These are phyloP conservation scores for Sphagnum contortum DNA, from an alignment of 225 moss, liverwort and hornwort species.

Conservation along the genomic window DNA sequence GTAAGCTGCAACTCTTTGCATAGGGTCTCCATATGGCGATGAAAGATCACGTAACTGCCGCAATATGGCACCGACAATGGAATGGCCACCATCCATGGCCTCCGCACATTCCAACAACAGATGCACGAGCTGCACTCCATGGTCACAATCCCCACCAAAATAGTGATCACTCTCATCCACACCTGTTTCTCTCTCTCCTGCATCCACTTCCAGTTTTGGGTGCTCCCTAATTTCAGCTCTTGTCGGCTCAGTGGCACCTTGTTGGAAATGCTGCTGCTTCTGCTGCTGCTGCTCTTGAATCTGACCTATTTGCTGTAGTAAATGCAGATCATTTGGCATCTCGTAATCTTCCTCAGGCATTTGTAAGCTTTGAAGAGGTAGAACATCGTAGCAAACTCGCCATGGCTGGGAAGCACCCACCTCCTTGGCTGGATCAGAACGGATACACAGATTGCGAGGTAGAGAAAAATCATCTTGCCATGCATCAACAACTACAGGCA, in stretches of 20 bases:
- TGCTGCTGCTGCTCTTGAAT: slow-evolving; percentile 12
- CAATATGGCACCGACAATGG: slow-evolving; percentile 17
- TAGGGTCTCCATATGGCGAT: slow-evolving; percentile 54
- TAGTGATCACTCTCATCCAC: slow-evolving; percentile 38
- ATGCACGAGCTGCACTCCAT: slow-evolving; percentile 45
- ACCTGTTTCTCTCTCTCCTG: slow-evolving; percentile 30
- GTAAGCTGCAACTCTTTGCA: slow-evolving; percentile 64
- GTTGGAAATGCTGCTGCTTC: slow-evolving; percentile 6
- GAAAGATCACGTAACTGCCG: slow-evolving; percentile 46
- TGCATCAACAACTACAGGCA: slow-evolving; percentile 47
- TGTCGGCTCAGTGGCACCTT: slow-evolving; percentile 13
- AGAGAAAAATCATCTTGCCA: slow-evolving; percentile 52
- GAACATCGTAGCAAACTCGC: slow-evolving; percentile 8
- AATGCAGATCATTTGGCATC: slow-evolving; percentile 24
- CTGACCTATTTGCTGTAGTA: slow-evolving; percentile 29
- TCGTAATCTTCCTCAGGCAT: slow-evolving; percentile 24
- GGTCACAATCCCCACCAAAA: slow-evolving; percentile 33
- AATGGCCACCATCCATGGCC: slow-evolving; percentile 30
- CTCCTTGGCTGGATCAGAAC: slow-evolving; percentile 9
- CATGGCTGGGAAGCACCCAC: too few relatives aligned
- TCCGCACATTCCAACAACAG: slow-evolving; percentile 52
- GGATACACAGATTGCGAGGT: slow-evolving; percentile 35
- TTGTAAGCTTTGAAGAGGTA: slow-evolving; percentile 12
- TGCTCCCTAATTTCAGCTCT: neutral
- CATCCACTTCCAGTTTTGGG: slow-evolving; percentile 7